These are phyloP conservation scores for Quercus suber DNA, from an alignment of 306 rosid genomes.

Conservation along the genomic window DNA sequence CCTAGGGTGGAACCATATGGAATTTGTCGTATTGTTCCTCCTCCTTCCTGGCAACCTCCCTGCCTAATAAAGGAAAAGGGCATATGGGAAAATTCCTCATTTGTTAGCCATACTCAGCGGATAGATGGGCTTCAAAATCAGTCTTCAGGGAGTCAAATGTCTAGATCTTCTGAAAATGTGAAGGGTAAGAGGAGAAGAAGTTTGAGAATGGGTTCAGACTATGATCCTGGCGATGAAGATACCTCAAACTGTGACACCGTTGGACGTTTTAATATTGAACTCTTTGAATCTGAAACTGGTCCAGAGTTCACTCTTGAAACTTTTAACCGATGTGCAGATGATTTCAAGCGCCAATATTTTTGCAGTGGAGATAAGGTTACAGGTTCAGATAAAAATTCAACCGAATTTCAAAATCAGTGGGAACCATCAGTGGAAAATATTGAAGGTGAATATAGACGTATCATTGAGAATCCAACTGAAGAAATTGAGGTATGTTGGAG, in stretches of 20 bases:
- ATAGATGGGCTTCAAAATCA: slow-evolving; percentile 59
- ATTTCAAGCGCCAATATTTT: slow-evolving; percentile 68
- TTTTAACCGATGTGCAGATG: slow-evolving; percentile 73
- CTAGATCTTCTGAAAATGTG: slow-evolving; percentile 16
- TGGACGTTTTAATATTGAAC: slow-evolving; percentile 23
- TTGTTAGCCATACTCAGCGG: slow-evolving; percentile 57
- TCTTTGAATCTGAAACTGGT: slow-evolving; percentile 37
- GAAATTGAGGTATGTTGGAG: slow-evolving; percentile 66
- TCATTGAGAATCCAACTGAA: slow-evolving; percentile 73
- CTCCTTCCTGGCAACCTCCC: slow-evolving; percentile 62
- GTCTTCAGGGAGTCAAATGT: slow-evolving; percentile 25
- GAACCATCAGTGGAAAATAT: slow-evolving; percentile 67
- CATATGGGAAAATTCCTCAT: slow-evolving; percentile 50
- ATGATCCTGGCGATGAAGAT: slow-evolving; percentile 27
- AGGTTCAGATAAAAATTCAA: slow-evolving; percentile 26
- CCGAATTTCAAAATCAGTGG: slow-evolving; percentile 34
- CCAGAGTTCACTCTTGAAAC: slow-evolving; percentile 56
- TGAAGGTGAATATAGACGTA: slow-evolving; percentile 77
- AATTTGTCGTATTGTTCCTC: slow-evolving; percentile 86
- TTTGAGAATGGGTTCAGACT: slow-evolving; percentile 27
- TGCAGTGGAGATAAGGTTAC: slow-evolving; percentile 24
- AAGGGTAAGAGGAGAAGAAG: slow-evolving; percentile 49
- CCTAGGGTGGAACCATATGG: slow-evolving; percentile 65
- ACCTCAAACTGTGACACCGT: slow-evolving; percentile 24
- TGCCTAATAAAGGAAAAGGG: slow-evolving; percentile 38